Conservation (phyloP, 2,329 filamentous ascomycete genomes). For the Alternaria solani region DNA sequence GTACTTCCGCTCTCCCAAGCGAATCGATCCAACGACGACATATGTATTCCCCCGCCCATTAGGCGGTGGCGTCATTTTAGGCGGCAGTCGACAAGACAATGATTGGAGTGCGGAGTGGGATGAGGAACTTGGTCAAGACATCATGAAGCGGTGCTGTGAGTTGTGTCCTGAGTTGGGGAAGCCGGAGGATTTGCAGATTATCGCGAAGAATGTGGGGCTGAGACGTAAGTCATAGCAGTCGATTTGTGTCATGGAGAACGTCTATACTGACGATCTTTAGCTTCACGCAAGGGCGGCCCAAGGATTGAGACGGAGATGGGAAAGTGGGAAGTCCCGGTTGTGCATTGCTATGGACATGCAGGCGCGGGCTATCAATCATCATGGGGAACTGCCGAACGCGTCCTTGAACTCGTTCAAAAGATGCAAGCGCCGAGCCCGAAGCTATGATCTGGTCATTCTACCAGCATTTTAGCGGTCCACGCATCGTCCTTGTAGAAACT, state of each 20-base stretch:
- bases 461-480: neutral
- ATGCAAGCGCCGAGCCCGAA: slow-evolving; percentile 31
- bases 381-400: slow-evolving; percentile 55
- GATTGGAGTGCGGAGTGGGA: slow-evolving; percentile 84
- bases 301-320: slow-evolving; percentile 74
- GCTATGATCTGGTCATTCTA: slow-evolving; percentile 23
- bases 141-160: slow-evolving; percentile 78
- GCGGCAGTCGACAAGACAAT: slow-evolving; percentile 80
- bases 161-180: slow-evolving; percentile 72
- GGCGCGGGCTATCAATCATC: slow-evolving; percentile 74
- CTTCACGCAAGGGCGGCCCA: slow-evolving; percentile 75
- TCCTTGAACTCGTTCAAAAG: slow-evolving; percentile 51
- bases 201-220: slow-evolving; percentile 83
- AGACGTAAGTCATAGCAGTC: slow-evolving; percentile 58
- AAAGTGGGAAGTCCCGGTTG: slow-evolving; percentile 61
- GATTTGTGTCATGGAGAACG: neutral
- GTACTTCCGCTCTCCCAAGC: slow-evolving; percentile 53
- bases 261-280: slow-evolving; percentile 17
- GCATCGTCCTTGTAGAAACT: too few species aligned
- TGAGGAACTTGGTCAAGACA: slow-evolving; percentile 77
- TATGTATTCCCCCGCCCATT: slow-evolving; percentile 57
- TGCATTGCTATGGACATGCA: slow-evolving; percentile 83
- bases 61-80: slow-evolving; percentile 83
- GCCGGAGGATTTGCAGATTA: slow-evolving; percentile 74
- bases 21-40: slow-evolving; percentile 53